Base-by-base conservation (phyloP, 2,329 filamentous ascomycete species). In the Lomentospora prolificans region DNA sequence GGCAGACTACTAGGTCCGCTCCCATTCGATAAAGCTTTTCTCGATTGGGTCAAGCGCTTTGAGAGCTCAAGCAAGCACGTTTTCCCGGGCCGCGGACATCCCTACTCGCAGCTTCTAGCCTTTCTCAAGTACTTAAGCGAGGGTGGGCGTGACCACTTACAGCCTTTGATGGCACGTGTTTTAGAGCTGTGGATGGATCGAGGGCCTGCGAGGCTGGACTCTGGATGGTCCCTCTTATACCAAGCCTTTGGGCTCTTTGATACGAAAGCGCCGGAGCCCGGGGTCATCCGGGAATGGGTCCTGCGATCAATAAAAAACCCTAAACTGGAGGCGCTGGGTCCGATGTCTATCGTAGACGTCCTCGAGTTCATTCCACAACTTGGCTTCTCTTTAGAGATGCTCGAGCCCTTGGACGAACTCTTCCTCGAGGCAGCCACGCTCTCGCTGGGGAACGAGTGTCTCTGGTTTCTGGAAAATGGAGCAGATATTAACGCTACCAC, bases 161-260 rank as follows among this genome's bases (percentile, higher is more conserved):
- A 25, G 2, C 30, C 46, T 12, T 19, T 56, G 17, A 28, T 44
- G 30, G 54, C 27, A 12, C 19, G 54, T 4, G 30, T 41, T n/a
- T 19, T 56, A n/a, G 54, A 51, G 7, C 46, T 56, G 3, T 56
- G 54, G 54, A 50, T 56, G 44, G 54, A 56, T n/a, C 46, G 54
- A 17, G 54, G 54, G 3, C 33, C 54, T 3, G 28, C 39, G 30
- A 27, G 31, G 44, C 3, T 51, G 17, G 44, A 36, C 14, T 56
- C 46, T 3, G 44, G 28, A 3, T 56, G 54, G 54, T 51, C 54
- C 17, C 30, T 56, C 7, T 46, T 56, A 10, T 56, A 56, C 46
- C 44, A 51, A 12, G 54, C 54, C 6, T 56, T 56, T 25, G 46
- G 46, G 1, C 27, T 44, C 9, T 51, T 51, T 14, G 54, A 31